Conservation (phyloP, 208 protist genomes). For the Crithidia expoeki region DNA sequence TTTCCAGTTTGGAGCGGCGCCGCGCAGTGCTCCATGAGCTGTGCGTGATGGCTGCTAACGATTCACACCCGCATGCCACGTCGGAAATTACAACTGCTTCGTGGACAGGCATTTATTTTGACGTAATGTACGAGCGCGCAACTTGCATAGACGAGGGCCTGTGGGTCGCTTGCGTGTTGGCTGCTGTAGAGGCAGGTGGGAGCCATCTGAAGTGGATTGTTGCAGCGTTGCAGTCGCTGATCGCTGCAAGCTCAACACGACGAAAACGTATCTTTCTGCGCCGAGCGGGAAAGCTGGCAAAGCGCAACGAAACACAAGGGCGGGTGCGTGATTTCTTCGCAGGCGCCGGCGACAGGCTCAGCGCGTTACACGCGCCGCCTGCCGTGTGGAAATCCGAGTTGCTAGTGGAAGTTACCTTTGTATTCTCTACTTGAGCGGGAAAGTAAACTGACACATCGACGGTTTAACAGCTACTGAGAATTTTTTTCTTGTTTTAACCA, state of each 20-base stretch:
- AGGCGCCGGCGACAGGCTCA: conserved; percentile 15
- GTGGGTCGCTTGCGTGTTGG: conserved; percentile 29
- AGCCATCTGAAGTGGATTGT: conserved; percentile 7
- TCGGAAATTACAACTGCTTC: not conserved
- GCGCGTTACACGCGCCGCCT: not conserved
- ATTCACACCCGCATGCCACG: not conserved
- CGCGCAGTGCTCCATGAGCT: conserved; percentile 15
- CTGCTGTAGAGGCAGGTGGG: not conserved
- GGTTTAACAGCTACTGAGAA: no score
- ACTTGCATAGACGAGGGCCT: conserved; percentile 32
- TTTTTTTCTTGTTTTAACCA: not conserved
- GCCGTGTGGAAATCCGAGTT: conserved; percentile 30
- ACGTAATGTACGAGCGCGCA: conserved; percentile 30
- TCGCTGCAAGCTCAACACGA: conserved; percentile 27
- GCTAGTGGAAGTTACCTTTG: conserved; percentile 16
- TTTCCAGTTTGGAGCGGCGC: conserved; percentile 16
- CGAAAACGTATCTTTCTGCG: conserved; percentile 29
- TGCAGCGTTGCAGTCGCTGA: conserved; percentile 23
- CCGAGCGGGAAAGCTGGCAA: conserved; percentile 12
- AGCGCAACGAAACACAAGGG: conserved; percentile 8
- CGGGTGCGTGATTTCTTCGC: conserved; percentile 25
- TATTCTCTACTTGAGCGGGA: conserved; percentile 12
- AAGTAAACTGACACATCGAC: no score
- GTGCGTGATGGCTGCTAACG: not conserved
- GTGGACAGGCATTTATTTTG: conserved; percentile 30